These are phyloP conservation scores for Obelidium mucronatum DNA, from an alignment of 192 early-diverging fungal genomes.

Conservation along the genomic window DNA sequence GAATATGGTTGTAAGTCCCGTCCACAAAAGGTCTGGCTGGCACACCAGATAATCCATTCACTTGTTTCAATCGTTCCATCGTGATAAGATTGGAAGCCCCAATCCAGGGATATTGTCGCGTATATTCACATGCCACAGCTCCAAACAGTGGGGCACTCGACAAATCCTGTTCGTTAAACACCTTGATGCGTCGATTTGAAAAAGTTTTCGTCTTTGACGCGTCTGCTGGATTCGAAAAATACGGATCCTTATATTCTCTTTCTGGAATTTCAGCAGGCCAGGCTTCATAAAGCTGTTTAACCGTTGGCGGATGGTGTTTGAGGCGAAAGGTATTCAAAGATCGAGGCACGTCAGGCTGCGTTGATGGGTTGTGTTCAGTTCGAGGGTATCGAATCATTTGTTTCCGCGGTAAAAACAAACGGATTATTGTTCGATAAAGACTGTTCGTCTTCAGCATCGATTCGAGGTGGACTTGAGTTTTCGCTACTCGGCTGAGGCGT, in stretches of 20 bases:
- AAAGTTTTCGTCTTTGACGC: conserved; percentile 62
- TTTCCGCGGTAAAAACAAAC: too few relatives aligned
- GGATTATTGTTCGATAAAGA: too few relatives aligned
- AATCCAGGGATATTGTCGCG: not conserved
- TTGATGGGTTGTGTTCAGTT: not conserved
- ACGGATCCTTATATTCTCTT: conserved; percentile 66
- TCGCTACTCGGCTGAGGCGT: too few relatives aligned
- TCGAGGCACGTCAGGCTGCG: conserved; percentile 5
- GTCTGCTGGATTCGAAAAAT: conserved; percentile 65
- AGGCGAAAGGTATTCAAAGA: conserved; percentile 36
- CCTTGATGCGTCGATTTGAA: conserved; percentile 66
- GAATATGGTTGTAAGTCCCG: not conserved
- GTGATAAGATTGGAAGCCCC: not conserved
- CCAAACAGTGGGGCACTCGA: not conserved
- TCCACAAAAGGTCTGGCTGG: conserved; percentile 15
- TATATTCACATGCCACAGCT: not conserved
- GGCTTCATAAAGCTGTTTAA: conserved; percentile 40
- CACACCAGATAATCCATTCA: not conserved
- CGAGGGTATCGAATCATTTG: too few relatives aligned
- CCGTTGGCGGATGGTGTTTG: conserved; percentile 47
- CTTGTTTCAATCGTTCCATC: conserved; percentile 17
- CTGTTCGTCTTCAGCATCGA: too few relatives aligned
- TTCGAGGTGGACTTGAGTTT: too few relatives aligned
- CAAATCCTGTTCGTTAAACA: conserved; percentile 42
- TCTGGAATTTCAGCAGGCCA: conserved; percentile 42